phyloP scores from a whole-genome alignment of 179 eudicot genomes.

The Beta macrorhiza region DNA sequence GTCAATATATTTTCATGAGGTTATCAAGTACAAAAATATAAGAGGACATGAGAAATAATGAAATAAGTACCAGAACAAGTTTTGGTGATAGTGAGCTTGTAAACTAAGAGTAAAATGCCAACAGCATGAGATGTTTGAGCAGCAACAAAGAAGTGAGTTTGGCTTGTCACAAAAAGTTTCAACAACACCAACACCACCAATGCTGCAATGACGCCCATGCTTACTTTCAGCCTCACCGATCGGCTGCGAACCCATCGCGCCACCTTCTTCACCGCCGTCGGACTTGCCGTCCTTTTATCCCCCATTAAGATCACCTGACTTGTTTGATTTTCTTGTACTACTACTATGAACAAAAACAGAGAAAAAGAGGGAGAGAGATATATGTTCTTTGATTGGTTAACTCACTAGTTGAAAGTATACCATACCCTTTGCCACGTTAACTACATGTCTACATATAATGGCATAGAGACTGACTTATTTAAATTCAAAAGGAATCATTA shows the following conservation, averaged over 20 bases:
- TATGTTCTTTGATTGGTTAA: background rate
- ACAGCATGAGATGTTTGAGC: constrained; percentile 56
- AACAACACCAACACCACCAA: constrained; percentile 46
- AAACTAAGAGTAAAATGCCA: constrained; percentile 60
- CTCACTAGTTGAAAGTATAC: background rate
- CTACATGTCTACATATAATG: too few species aligned
- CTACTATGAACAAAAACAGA: background rate
- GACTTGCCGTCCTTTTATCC: background rate
- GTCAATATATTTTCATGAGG: too few species aligned
- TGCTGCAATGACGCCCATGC: constrained; percentile 37
- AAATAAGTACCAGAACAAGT: constrained; percentile 56
- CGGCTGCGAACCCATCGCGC: constrained; percentile 52
- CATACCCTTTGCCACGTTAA: too few species aligned
- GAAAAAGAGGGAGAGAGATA: background rate
- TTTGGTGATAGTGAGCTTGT: constrained; percentile 62
- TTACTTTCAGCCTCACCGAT: constrained; percentile 50
- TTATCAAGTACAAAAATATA: too few species aligned
- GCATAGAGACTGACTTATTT: too few species aligned
- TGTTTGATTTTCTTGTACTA: background rate
- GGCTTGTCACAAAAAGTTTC: constrained; percentile 35
- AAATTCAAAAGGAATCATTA: background rate
- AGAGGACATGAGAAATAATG: too few species aligned
- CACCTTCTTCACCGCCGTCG: constrained; percentile 16
- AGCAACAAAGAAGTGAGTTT: constrained; percentile 50
- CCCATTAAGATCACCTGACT: background rate